Evolutionary conservation across 2,329 filamentous ascomycete genomes (phyloP), one percentile per base, ranked within the genome.

Genomic region (Trichoderma simmonsii): DNA sequence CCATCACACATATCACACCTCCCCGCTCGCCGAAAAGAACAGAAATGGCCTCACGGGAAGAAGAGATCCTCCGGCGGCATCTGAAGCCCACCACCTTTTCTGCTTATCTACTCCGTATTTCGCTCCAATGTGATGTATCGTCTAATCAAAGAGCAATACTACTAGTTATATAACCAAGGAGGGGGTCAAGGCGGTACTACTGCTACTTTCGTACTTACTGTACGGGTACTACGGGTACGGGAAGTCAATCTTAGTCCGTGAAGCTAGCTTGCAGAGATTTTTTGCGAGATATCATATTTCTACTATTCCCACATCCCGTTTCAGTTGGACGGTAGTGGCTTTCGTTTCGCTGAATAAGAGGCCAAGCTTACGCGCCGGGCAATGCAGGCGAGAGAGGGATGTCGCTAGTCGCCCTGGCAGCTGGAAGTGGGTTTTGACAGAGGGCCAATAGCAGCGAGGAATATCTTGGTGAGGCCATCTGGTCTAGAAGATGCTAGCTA

Each of bases 1-100:
- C 14, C 26, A 54, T 70, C 67, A 70, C 67, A 70, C 43, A 34
- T 54, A 36, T 70, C 67, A 70, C 67, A 62, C 61, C 67, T 51
- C 56, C 57, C 36, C 39, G 12, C 57, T 28, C 39, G 24, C 34
- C 34, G 18, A 59, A 60, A 7, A 4, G n/a, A 11, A 21, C 11
- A 59, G 9, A 12, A 30, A 26, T 26, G 54, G 54, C 18, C 54
- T 54, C 48, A 59, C 24, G 64, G 64, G 51, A 39, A 15, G 3
- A 51, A 11, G 63, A 18, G 34, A 39, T 68, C 54, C 65, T 51
- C 51, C 48, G 24, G 28, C 28, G 28, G 28, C 28, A 28, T 28
- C 28, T 28, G 6, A 6, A 6, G 28, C 28, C 28, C 28, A 28
- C 28, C 28, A 28, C 28, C 28, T 28, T 28, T 28, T 28, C 28